Evolutionary conservation across 139 green algal species (phyloP), one percentile per base, ranked within the genome.

Genomic region (Trebouxia sp.): DNA sequence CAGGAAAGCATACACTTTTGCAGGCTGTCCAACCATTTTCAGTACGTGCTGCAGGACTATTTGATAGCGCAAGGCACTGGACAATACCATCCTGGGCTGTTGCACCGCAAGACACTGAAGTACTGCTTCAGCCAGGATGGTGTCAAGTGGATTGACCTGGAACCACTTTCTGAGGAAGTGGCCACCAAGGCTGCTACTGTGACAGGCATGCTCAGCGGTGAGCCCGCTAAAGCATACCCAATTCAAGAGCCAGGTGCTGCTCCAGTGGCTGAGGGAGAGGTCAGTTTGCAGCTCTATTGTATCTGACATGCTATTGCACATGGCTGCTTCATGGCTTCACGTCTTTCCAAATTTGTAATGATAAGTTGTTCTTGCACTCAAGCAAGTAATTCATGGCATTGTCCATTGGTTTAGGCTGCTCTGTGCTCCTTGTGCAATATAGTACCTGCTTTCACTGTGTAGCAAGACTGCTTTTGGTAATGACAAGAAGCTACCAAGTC

Each of bases 61-160:
- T 50, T 93, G 1, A 79, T 95, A 10, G 90, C 91, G 14, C 85
- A 92, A 56, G 91, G 87, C n/a, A 85, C 81, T 70, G 81, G 80
- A 28, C 51, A 83, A 22, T 80, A 88, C 3, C 69, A 72, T 11
- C 85, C 80, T 28, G 62, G 62, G 3, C 62, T 45, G 41, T 47
- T 41, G 14, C 37, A 28, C 15, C 43, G 72, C 12, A 53, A 15
- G 43, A 86, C 91, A 42, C 55, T 82, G 24, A 94, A 92, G 75
- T 92, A 90, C 83, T 92, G 87, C 58, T 95, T 90, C 84, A 92
- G 83, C 74, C 88, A 93, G 51, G 91, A 95, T 76, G 89, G 89
- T 17, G 84, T 90, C 6, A 89, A 87, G 75, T 95, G 90, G 91
- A 79, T 89, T 22, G 88, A 94, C 83, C 74, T 94, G n/a, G 84